Percentiles rank a stretch among this genome's conserved stretches.
These are phyloP conservation scores for Rhizopogon parksii DNA, from an alignment of 1,284 basidiomycete genomes.

Conservation along the genomic window DNA sequence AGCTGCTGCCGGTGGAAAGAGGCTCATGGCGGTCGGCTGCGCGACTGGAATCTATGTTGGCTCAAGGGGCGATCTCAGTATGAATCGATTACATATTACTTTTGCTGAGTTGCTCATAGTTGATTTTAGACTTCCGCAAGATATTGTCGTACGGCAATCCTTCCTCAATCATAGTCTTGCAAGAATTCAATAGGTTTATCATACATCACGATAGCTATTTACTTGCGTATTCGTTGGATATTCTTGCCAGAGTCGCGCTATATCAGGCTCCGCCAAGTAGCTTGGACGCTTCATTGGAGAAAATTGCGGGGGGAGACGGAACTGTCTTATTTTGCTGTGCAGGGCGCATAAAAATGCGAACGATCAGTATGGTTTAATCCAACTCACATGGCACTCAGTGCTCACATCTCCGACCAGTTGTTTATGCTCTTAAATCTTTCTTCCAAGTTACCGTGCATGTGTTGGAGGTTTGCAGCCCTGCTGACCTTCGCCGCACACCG, in stretches of 20 bases:
- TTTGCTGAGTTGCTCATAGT: conserved; percentile 3
- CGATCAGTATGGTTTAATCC: conserved; percentile 38
- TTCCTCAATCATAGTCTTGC: conserved; percentile 48
- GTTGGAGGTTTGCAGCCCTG: conserved; percentile 34
- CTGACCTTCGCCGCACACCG: conserved; percentile 25
- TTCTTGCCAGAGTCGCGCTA: conserved; percentile 50
- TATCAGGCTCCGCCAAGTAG: conserved; percentile 39
- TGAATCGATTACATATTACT: conserved; percentile 23
- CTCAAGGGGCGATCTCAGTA: conserved; percentile 42
- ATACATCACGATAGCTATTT: conserved; percentile 55
- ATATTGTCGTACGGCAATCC: conserved; percentile 45
- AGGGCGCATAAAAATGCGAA: conserved; percentile 44
- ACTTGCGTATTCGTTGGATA: conserved; percentile 61
- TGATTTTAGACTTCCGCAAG: conserved; percentile 44
- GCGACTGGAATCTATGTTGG: conserved; percentile 61
- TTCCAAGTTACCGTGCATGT: conserved; percentile 48
- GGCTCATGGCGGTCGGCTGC: conserved; percentile 57
- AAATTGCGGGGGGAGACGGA: conserved; percentile 42
- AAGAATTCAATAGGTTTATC: conserved; percentile 58
- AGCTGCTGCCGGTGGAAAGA: conserved; percentile 39
- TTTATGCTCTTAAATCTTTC: conserved; percentile 59
- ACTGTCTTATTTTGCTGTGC: conserved; percentile 55
- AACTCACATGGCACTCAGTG: background rate
- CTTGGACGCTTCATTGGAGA: conserved; percentile 51
- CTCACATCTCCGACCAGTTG: conserved; percentile 36